Base-by-base conservation (phyloP, 371 early-diverging fungal genomes). In the Syncephalis fuscata region DNA sequence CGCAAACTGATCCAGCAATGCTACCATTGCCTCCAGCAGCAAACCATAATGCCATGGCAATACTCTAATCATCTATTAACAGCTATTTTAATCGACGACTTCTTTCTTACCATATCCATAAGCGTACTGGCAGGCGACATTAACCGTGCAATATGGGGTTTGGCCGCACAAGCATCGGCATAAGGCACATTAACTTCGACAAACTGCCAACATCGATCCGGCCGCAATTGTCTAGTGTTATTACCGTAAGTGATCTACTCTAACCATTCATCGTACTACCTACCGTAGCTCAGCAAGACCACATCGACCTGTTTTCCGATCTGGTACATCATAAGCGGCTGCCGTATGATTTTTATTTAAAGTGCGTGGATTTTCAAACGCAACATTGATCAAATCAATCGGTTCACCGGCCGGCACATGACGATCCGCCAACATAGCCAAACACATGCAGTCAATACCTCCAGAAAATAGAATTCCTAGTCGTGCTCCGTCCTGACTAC, bases 1-100 rank as follows among this genome's bases (percentile, higher is more conserved):
- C n/a, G n/a, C n/a, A n/a, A n/a, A 47, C 14, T 20, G 14, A 46
- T 24, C 15, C 37, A 43, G 17, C 3, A 16, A 36, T 52, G 14
- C 21, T 49, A 42, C 78, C 80, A 60, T 57, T 54, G 0, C 92
- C 92, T 10, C 89, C 69, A 1, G 87, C 66, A 0, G 92, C 92
- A 73, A 93, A 95, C 94, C 93, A 95, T 48, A 95, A 78, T 0
- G 96, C 94, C 73, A 90, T 78, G 0, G 88, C 93, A 49, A 95
- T 93, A 53, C 92, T 92, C 83, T 80, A 54, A 20, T 37, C 5
- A 38, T 9, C 14, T 20, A 27, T 15, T 38, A 51, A 23, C 46
- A 32, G 16, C 10, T 23, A 43, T 26, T 48, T 9, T 20, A 16
- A 9, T 2, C 24, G n/a, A 17, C 17, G 16, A 22, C 19, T 20